A percentile compares a stretch with the other conserved stretches of the same genome.
Evolutionary conservation across 2,329 filamentous ascomycete genomes (phyloP).

Genomic region (Pseudonectria buxi): DNA sequence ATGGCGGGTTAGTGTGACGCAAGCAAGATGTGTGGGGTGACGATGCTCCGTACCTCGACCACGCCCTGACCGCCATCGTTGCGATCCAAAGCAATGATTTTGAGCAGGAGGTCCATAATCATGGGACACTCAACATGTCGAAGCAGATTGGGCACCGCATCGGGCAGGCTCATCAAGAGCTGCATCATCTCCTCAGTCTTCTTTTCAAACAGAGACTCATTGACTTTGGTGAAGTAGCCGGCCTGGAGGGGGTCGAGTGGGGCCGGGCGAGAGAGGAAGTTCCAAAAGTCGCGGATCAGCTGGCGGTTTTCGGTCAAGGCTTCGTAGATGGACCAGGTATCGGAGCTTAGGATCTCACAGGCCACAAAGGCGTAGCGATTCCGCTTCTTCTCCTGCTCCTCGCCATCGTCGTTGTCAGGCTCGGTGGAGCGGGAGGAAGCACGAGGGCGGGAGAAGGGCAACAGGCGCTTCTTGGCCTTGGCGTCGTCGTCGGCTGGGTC

Average conservation of each 20-base stretch:
- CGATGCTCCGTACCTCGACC: conserved; percentile 64
- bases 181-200: conserved; percentile 97
- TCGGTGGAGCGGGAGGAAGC: conserved; percentile 47
- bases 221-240: conserved; percentile 97
- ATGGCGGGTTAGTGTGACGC: conserved; percentile 13
- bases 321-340: conserved; percentile 95
- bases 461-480: conserved; percentile 35
- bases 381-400: conserved; percentile 82
- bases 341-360: conserved; percentile 87
- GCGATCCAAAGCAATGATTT: conserved; percentile 94
- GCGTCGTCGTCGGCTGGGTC: conserved; percentile 48
- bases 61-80: conserved; percentile 86
- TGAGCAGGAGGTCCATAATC: conserved; percentile 94
- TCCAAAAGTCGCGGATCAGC: conserved; percentile 80
- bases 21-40: conserved; percentile 1
- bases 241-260: conserved; percentile 90
- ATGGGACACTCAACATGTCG: conserved; percentile 95
- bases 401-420: conserved; percentile 46
- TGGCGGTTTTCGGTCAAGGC: conserved; percentile 79
- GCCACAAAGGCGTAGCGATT: conserved; percentile 91
- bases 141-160: conserved; percentile 76
- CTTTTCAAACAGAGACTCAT: conserved; percentile 93
- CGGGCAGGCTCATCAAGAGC: conserved; percentile 76
- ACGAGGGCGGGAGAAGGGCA: conserved; percentile 45
- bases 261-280: conserved; percentile 74